Percentiles rank a stretch among this genome's conserved stretches.
These are phyloP conservation scores for Tulasnella sp. DNA, from an alignment of 768 basidiomycete species.

Conservation along the genomic window DNA sequence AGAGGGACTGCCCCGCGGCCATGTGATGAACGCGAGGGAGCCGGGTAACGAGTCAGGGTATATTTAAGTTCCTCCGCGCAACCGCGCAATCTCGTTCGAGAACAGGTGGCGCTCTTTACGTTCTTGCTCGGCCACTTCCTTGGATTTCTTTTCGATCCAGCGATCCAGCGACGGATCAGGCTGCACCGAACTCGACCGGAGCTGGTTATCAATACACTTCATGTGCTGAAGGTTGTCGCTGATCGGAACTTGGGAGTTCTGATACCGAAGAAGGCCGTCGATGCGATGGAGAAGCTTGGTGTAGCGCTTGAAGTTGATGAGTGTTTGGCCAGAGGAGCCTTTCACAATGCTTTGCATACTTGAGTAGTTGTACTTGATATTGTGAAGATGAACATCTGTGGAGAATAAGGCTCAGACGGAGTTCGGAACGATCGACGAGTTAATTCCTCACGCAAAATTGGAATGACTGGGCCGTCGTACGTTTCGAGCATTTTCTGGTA, in stretches of 20 bases:
- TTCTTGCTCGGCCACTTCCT: neutral
- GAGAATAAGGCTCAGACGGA: neutral
- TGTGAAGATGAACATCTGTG: slow-evolving; percentile 14
- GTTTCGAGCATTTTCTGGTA: neutral
- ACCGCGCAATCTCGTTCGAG: neutral
- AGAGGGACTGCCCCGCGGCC: neutral
- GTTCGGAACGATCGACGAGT: neutral
- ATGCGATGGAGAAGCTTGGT: neutral
- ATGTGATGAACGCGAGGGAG: neutral
- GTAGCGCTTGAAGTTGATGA: slow-evolving; percentile 23
- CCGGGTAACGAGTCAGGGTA: neutral
- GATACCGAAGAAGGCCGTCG: neutral
- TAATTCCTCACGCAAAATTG: slow-evolving; percentile 6
- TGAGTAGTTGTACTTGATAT: slow-evolving; percentile 8
- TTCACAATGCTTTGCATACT: neutral
- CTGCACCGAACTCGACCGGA: neutral
- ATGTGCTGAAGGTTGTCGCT: neutral
- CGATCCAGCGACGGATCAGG: neutral
- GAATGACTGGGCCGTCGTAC: neutral
- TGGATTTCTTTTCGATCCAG: neutral
- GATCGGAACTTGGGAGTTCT: neutral
- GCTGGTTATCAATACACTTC: neutral
- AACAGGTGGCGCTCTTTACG: neutral
- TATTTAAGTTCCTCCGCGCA: neutral
- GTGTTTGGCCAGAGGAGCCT: neutral